Evolutionary conservation across 2,329 filamentous ascomycete species (phyloP).

Genomic region (Paramyrothecium sp.): DNA sequence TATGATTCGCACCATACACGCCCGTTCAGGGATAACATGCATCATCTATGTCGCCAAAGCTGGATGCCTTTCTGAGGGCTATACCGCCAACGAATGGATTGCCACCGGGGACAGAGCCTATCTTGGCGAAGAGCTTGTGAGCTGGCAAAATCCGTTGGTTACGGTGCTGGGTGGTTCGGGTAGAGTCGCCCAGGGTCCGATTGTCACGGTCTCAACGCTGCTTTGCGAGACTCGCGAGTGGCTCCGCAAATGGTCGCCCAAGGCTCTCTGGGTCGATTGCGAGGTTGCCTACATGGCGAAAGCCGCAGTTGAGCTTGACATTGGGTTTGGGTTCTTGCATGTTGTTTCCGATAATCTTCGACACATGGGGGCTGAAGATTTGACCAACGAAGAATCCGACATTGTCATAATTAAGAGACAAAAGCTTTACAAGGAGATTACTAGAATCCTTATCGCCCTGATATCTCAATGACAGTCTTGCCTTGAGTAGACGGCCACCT

Average conservation of each 20-base stretch:
- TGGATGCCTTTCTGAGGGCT: neutral
- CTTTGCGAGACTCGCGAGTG: neutral
- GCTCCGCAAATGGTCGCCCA: neutral
- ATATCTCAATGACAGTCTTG: neutral
- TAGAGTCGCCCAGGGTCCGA: neutral
- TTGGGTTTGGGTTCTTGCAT: neutral
- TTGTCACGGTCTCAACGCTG: neutral
- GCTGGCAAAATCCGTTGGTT: neutral
- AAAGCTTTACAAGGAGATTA: neutral
- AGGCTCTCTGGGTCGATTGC: neutral
- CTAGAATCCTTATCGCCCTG: neutral
- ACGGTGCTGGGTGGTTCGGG: neutral
- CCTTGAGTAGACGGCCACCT: too few species aligned
- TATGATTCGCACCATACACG: neutral
- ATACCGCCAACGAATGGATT: neutral
- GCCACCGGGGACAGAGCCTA: neutral
- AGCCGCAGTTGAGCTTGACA: neutral
- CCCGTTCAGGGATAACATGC: neutral
- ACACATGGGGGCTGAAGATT: neutral
- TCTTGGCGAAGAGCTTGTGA: neutral
- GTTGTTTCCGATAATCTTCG: neutral
- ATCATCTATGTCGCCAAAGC: neutral
- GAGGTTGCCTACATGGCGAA: neutral
- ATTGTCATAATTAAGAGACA: neutral
- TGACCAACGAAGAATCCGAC: neutral